Conservation (phyloP, 306 rosid genomes). For the Argentina anserina region DNA sequence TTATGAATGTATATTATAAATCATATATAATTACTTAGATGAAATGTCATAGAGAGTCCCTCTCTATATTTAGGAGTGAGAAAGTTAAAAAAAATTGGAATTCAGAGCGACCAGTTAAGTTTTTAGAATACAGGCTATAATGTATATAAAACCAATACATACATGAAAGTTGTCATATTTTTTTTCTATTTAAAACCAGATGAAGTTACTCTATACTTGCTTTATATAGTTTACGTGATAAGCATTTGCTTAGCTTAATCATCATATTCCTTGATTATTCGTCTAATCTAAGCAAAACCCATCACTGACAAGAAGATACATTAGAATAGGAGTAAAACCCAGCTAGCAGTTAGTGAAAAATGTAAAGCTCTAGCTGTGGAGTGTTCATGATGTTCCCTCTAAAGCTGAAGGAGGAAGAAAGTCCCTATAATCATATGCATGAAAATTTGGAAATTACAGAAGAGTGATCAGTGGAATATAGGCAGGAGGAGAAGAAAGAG, state of each 20-base stretch:
- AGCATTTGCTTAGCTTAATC: neutral
- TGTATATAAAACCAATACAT: neutral
- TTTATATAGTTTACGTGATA: neutral
- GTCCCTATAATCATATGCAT: neutral
- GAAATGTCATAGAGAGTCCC: no score
- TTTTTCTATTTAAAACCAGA: conserved; percentile 21
- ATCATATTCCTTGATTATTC: conserved; percentile 19
- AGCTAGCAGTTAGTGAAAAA: neutral
- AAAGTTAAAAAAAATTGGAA: no score
- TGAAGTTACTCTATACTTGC: conserved; percentile 13
- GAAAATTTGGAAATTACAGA: neutral
- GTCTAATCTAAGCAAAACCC: conserved; percentile 30
- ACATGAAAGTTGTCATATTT: neutral
- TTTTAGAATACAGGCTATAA: no score
- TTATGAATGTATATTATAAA: no score
- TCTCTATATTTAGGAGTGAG: no score
- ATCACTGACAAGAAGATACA: neutral
- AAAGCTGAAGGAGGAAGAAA: neutral
- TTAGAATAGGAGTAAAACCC: conserved; percentile 3
- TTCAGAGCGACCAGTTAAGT: no score
- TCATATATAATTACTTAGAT: no score
- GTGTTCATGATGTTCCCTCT: conserved; percentile 16
- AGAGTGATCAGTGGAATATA: neutral
- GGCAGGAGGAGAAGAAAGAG: neutral
- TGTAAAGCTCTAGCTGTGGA: neutral